phyloP scores from a whole-genome alignment of 2,329 filamentous ascomycete genomes.

The Botrytis fragariae region DNA sequence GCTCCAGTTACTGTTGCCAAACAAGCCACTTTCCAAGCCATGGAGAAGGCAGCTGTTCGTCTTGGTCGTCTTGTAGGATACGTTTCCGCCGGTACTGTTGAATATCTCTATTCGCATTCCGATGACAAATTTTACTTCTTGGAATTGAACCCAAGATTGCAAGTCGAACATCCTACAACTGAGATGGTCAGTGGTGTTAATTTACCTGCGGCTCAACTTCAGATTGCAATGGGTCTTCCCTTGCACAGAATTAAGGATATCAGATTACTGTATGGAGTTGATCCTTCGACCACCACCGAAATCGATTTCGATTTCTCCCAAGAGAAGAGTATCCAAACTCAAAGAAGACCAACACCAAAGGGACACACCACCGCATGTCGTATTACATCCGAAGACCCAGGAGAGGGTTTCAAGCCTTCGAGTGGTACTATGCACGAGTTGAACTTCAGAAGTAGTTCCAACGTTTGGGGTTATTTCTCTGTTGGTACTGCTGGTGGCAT shows the following conservation, averaged over 20 bases:
- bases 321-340: conserved; percentile 76
- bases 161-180: conserved; percentile 98
- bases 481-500: conserved; percentile 95
- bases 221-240: conserved; percentile 98
- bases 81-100: conserved; percentile 96
- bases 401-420: conserved; percentile 99
- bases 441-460: conserved; percentile 98
- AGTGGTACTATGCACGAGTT: conserved; percentile 98
- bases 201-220: conserved; percentile 92
- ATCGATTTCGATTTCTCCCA: conserved; percentile 97
- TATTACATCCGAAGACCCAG: conserved; percentile 98
- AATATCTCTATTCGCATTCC: conserved; percentile 96
- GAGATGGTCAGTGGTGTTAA: conserved; percentile 99
- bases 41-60: conserved; percentile 95
- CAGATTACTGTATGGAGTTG: conserved; percentile 89
- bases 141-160: conserved; percentile 96
- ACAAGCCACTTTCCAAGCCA: conserved; percentile 81
- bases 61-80: conserved; percentile 94
- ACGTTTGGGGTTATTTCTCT: conserved; percentile 99
- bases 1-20: conserved; percentile 96
- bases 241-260: conserved; percentile 96
- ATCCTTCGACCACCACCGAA: conserved; percentile 78
- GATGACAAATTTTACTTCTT: conserved; percentile 99
- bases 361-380: conserved; percentile 97
- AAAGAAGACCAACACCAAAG: conserved; percentile 88